Evolutionary conservation across 2,329 filamentous ascomycete species (phyloP), one percentile per base, ranked within the genome.

Genomic region (Aspergillus sp.): DNA sequence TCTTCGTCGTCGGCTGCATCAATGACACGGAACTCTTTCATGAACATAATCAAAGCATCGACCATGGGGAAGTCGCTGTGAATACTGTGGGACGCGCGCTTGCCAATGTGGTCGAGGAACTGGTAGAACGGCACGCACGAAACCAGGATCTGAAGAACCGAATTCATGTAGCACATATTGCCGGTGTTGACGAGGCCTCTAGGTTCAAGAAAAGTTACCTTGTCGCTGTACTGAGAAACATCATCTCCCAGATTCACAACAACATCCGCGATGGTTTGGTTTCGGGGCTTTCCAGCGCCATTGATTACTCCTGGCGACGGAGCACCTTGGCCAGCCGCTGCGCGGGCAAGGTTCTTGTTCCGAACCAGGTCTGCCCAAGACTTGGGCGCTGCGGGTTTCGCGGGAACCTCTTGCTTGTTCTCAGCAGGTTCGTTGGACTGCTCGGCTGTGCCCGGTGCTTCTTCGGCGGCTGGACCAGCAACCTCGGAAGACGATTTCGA

Each of bases 131-230:
- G 95, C 66, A 88, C 83, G 75, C 93, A 98, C 73, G 93, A 98
- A 65, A 97, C 85, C 68, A 99, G 85, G 71, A 96, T 90, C 88
- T 99, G 95, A 64, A 99, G 83, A 74, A 96, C 93, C 62, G 95
- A 97, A 80, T 98, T 99, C 95, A 99, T 98, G 78, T 99, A 99
- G 77, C 95, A 99, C 90, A 98, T 96, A 72, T 99, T 98, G 50
- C 95, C 95, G 41, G 93, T 96, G 77, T 99, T 99, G 65, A 96
- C 90, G 70, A 99, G 83, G 49, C 95, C 95, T 64, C 93, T 86
- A 51, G 95, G 95, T 76, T 98, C 91, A 51, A 99, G 82, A 70
- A 97, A 97, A 17, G 89, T 82, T 64, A 93, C 80, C 67, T 89
- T 90, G 33, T 84, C 79, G 39, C 75, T 73, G 62, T 79, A 76